Conservation (phyloP, 2,329 filamentous ascomycete genomes). For the Pezicula rhizophila region DNA sequence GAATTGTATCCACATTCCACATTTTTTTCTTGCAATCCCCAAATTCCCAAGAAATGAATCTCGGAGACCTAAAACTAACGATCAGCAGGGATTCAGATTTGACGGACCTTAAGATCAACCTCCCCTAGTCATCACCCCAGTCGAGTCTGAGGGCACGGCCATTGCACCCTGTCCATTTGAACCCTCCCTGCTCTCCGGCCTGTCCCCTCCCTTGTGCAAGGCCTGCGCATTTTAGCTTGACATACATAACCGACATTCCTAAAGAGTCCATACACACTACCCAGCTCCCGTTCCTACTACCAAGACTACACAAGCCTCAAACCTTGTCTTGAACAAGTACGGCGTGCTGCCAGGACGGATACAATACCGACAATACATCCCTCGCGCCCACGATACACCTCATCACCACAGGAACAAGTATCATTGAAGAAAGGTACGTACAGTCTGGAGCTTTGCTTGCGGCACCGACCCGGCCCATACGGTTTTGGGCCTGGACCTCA, state of each 20-base stretch:
- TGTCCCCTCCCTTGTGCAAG: not conserved
- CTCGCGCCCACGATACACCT: no score
- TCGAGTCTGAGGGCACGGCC: not conserved
- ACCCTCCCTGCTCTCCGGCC: not conserved
- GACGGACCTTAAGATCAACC: constrained; percentile 14
- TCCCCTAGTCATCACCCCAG: constrained; percentile 8
- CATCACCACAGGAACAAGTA: no score
- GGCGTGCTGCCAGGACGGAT: no score
- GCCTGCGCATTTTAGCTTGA: constrained; percentile 1
- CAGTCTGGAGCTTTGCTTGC: no score
- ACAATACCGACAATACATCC: no score
- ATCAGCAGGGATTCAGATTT: constrained; percentile 14
- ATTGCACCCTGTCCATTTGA: not conserved
- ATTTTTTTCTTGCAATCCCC: not conserved
- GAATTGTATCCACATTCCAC: not conserved
- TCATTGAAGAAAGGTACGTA: no score
- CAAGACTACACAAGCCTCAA: not conserved
- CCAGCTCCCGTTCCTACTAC: not conserved
- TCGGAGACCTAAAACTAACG: constrained; percentile 18
- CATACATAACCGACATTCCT: not conserved
- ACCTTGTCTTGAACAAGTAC: no score
- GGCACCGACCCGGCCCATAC: no score
- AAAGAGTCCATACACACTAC: constrained; percentile 1
- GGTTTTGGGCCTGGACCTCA: no score
- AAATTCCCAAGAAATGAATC: constrained; percentile 9